phyloP scores from a whole-genome alignment of 306 rosid species.

The Prunus armeniaca region DNA sequence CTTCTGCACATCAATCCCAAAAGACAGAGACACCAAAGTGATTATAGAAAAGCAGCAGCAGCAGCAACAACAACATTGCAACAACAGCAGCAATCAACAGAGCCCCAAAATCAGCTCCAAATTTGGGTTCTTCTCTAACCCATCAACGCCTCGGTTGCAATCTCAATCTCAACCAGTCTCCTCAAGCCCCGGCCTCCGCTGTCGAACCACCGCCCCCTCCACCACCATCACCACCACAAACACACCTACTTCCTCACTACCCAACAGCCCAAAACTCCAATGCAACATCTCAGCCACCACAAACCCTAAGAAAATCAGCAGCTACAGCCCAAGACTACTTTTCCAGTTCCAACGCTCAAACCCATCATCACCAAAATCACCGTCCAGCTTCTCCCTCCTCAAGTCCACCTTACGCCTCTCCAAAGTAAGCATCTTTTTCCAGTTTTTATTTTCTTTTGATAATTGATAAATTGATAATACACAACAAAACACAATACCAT shows the following conservation, averaged over 20 bases:
- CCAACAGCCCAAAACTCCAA: conserved; percentile 75
- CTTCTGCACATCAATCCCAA: conserved; percentile 79
- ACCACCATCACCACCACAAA: conserved; percentile 22
- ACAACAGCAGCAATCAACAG: conserved; percentile 21
- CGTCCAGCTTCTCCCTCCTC: conserved; percentile 80
- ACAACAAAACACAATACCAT: too few species aligned
- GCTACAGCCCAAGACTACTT: conserved; percentile 37
- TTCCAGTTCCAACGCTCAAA: conserved; percentile 46
- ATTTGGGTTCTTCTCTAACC: conserved; percentile 79
- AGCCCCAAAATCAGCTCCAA: conserved; percentile 65
- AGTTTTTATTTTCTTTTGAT: not conserved
- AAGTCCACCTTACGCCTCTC: conserved; percentile 61
- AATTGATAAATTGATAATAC: not conserved
- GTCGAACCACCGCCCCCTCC: conserved; percentile 51
- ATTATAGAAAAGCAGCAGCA: conserved; percentile 37
- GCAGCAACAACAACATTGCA: conserved; percentile 17
- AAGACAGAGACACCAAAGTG: conserved; percentile 47
- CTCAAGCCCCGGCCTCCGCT: conserved; percentile 60
- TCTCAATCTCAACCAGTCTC: conserved; percentile 48
- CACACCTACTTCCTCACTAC: conserved; percentile 46
- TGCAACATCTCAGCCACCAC: conserved; percentile 40
- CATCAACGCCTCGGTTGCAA: conserved; percentile 75
- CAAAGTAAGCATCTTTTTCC: conserved; percentile 39
- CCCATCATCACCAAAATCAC: conserved; percentile 79
- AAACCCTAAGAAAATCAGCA: conserved; percentile 22